Evolutionary conservation across 2,329 filamentous ascomycete species (phyloP), one percentile per base, ranked within the genome.

Genomic region (Drechslerella stenobrocha): DNA sequence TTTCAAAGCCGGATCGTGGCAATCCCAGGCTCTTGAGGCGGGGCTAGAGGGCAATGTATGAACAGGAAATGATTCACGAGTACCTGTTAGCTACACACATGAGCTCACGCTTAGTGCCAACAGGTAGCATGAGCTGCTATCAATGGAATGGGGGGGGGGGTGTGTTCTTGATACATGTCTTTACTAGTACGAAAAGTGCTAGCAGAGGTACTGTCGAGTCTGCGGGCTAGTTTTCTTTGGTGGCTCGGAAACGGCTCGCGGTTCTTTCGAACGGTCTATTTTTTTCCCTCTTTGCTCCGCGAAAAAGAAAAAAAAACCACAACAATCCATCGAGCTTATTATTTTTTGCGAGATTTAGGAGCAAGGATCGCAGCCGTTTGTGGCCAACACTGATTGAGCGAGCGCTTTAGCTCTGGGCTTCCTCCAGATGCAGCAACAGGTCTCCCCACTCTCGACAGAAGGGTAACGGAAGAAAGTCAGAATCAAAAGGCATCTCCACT

Each of bases 341-440:
- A 50, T 56, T 56, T 57, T 57, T 52, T 66, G 61, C 61, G 61
- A 66, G 52, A 57, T 66, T 66, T 66, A 59, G 47, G 40, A 48
- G 53, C 61, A 66, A 50, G 61, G 61, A 59, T 66, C 35, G 32
- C 18, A 59, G 52, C 61, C 61, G 61, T 66, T 42, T 66, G 61
- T 66, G 61, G 61, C 61, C 61, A 66, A 66, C 61, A 53, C 61
- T 66, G 59, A 59, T 58, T 58, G 61, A 66, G 52, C 58, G 61
- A 66, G 61, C 61, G 48, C 53, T 53, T 59, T 66, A 66, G 61
- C 42, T 66, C 61, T 66, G 34, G 52, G 58, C 61, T 66, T 66
- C 53, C 61, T 53, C 61, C 61, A 66, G 61, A 66, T 66, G 61
- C 61, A 66, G 61, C 61, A 66, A 66, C 61, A 66, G 61, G 61